Conservation (phyloP, 352 stramenopile species). For the Phytopythium cucurbitacearum region DNA sequence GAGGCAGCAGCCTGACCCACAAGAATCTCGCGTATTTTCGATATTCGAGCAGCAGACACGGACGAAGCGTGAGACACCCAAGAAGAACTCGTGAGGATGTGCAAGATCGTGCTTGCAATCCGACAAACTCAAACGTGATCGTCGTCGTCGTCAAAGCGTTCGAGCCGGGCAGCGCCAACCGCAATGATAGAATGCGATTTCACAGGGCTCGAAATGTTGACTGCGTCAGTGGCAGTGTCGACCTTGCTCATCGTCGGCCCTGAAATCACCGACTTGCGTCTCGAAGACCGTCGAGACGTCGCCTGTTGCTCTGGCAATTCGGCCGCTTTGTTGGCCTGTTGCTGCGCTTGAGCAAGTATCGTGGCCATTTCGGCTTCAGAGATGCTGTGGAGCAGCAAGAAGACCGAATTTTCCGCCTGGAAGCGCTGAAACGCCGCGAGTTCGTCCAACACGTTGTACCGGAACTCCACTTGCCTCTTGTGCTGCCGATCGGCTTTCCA, state of each 20-base stretch:
- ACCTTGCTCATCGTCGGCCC: neutral
- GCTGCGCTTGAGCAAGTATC: constrained; percentile 42
- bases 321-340: constrained; percentile 9
- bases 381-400: constrained; percentile 61
- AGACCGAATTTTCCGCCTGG: constrained; percentile 53
- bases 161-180: constrained; percentile 7
- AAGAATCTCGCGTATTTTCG: constrained; percentile 7
- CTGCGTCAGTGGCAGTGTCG: neutral
- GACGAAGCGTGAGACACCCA: neutral
- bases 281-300: neutral
- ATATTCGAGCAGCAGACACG: constrained; percentile 5
- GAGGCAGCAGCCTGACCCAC: constrained; percentile 8
- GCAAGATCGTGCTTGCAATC: neutral
- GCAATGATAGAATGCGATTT: constrained; percentile 8
- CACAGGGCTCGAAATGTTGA: neutral
- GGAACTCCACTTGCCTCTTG: constrained; percentile 49
- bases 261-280: neutral
- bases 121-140: neutral
- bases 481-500: constrained; percentile 47
- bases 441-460: constrained; percentile 70
- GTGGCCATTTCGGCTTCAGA: constrained; percentile 56
- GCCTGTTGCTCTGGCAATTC: neutral
- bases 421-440: constrained; percentile 58
- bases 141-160: constrained; percentile 15
- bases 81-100: neutral